Evolutionary conservation across 164 flowering plant species (phyloP).

Genomic region (Kalanchoe fedtschenkoi): DNA sequence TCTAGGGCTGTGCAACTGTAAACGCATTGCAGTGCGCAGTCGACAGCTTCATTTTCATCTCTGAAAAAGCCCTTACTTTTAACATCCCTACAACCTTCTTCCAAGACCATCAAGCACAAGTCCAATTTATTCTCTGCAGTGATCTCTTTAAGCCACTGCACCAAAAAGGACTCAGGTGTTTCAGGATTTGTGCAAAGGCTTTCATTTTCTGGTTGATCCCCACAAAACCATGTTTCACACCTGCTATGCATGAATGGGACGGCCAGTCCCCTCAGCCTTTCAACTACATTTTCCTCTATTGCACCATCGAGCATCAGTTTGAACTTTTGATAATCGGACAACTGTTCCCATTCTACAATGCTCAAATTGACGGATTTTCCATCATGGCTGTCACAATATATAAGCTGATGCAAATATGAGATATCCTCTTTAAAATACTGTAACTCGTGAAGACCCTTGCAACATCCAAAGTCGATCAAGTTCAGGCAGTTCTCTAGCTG

Average conservation of each 20-base stretch:
- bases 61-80: constrained; percentile 34
- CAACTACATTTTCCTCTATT: constrained; percentile 53
- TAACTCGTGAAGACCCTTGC: constrained; percentile 64
- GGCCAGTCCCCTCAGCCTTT: constrained; percentile 42
- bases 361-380: constrained; percentile 41
- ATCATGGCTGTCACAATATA: constrained; percentile 51
- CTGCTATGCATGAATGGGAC: constrained; percentile 66
- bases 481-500: constrained; percentile 72
- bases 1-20: constrained; percentile 56
- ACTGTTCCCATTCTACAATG: constrained; percentile 60
- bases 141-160: constrained; percentile 79
- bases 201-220: constrained; percentile 8
- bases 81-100: constrained; percentile 60
- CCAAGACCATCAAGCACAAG: constrained; percentile 57
- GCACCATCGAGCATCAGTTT: constrained; percentile 66
- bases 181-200: constrained; percentile 14
- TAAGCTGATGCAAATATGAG: constrained; percentile 57
- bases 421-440: constrained; percentile 52
- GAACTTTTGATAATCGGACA: constrained; percentile 87
- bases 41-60: constrained; percentile 61
- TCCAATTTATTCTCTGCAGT: constrained; percentile 62
- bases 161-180: constrained; percentile 53
- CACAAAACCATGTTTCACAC: constrained; percentile 13
- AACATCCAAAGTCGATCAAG: constrained; percentile 68
- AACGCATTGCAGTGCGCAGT: constrained; percentile 66